Conservation (phyloP, 1,284 basidiomycete species). For the Wallemia mellicola region DNA sequence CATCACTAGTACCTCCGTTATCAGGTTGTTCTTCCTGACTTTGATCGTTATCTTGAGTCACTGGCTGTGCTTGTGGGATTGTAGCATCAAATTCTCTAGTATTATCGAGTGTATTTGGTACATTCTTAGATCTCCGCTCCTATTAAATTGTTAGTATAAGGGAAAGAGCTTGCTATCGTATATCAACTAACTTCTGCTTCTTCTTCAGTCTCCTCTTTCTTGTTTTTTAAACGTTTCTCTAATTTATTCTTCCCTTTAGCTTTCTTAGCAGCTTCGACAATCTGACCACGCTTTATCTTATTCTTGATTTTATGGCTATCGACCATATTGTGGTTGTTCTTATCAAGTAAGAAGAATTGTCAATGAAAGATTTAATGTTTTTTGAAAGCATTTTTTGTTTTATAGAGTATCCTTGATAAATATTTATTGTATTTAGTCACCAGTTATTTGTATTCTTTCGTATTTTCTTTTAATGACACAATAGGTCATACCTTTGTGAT, state of each 20-base stretch:
- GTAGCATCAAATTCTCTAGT: constrained; percentile 67
- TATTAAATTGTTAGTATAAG: constrained; percentile 15
- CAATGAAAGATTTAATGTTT: too few relatives aligned
- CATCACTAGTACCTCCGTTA: constrained; percentile 2
- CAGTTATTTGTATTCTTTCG: too few relatives aligned
- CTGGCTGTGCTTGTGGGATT: constrained; percentile 19
- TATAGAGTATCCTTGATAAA: too few relatives aligned
- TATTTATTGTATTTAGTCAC: too few relatives aligned
- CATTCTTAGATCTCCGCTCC: constrained; percentile 54
- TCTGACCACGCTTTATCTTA: not conserved
- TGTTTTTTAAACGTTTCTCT: not conserved
- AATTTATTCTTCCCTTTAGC: not conserved
- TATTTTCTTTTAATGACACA: too few relatives aligned
- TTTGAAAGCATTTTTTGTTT: too few relatives aligned
- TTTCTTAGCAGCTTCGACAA: not conserved
- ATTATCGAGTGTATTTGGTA: constrained; percentile 78
- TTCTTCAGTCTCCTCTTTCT: not conserved
- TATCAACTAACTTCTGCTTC: not conserved
- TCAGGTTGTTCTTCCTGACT: constrained; percentile 6
- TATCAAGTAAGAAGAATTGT: too few relatives aligned
- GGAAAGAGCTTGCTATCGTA: not conserved
- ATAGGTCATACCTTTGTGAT: too few relatives aligned
- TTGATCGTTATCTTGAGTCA: constrained; percentile 12
- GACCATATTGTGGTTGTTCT: not conserved
- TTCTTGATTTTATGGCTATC: not conserved